Conservation (phyloP, 176 grass and related monocot genomes). For the Carex littledalei region DNA sequence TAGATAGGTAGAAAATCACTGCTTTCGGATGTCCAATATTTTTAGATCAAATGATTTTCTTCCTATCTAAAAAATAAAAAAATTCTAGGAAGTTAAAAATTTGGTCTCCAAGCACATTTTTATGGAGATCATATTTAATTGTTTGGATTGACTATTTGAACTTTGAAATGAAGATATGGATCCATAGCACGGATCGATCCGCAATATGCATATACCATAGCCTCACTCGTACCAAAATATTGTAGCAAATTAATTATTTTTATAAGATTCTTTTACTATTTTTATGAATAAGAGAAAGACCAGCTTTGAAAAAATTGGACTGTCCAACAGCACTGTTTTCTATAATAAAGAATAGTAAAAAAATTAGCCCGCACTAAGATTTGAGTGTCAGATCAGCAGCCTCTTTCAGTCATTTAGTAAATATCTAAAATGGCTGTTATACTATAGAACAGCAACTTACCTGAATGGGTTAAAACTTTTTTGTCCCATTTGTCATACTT, state of each 20-base stretch:
- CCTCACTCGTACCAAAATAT: not conserved
- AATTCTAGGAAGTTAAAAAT: no score
- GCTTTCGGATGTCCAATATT: no score
- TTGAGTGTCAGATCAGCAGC: not conserved
- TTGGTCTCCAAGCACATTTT: no score
- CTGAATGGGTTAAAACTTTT: not conserved
- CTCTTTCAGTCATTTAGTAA: not conserved
- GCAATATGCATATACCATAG: no score
- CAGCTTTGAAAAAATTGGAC: not conserved
- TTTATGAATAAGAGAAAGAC: not conserved
- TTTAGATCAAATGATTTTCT: no score
- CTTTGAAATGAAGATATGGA: no score
- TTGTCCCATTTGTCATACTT: not conserved
- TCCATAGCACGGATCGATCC: no score
- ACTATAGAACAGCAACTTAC: not conserved
- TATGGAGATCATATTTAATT: no score
- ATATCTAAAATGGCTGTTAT: not conserved
- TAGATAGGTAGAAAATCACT: no score
- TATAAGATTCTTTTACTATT: not conserved
- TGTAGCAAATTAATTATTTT: not conserved
- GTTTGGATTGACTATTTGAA: no score
- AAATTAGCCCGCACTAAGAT: not conserved
- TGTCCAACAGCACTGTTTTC: not conserved
- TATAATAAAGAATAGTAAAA: not conserved
- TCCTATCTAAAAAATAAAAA: no score